Base-by-base conservation (phyloP, 805 yeast genomes). In the Jamesozyma lodderae region DNA sequence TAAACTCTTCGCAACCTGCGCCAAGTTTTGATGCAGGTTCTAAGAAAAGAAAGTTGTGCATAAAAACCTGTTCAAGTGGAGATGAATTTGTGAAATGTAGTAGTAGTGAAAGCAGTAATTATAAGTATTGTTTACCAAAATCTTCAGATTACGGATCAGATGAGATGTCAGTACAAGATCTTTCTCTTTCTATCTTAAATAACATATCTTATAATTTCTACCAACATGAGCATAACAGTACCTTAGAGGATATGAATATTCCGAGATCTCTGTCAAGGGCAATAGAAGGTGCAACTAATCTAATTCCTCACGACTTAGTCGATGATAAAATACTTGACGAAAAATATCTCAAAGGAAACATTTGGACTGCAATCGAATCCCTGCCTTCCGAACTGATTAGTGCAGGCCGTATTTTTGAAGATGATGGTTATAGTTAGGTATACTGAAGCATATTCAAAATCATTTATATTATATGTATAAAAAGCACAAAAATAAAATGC, bases 401-500 rank as follows among this genome's bases (percentile, higher is more conserved):
- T 23, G 35, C 35, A 6, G 45, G 37, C n/a, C 48, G 46, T 9
- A 38, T 47, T 15, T 49, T 45, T 18, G 55, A 52, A 27, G 55
- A 51, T 6, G 29, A 26, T 13, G 13, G 11, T 10, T 26, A 26
- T 11, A n/a, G 15, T n/a, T n/a, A n/a, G n/a, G n/a, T n/a, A n/a
- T n/a, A n/a, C n/a, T n/a, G n/a, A n/a, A n/a, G n/a, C n/a, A n/a
- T n/a, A n/a, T n/a, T n/a, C n/a, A n/a, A n/a, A n/a, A n/a, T n/a
- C n/a, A n/a, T n/a, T n/a, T n/a, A n/a, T n/a, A n/a, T n/a, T n/a
- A n/a, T n/a, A n/a, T n/a, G n/a, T 16, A 28, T 14, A 6, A 15
- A 28, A 28, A 4, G 19, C 20, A 15, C 11, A 22, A 49, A 54
- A 54, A 51, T 49, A 31, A 46, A 45, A 51, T 73, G 79, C 79